Percentiles rank a stretch among this genome's conserved stretches.
Evolutionary conservation across 1,284 basidiomycete species (phyloP).

Genomic region (Exobasidium cylindrosporum): DNA sequence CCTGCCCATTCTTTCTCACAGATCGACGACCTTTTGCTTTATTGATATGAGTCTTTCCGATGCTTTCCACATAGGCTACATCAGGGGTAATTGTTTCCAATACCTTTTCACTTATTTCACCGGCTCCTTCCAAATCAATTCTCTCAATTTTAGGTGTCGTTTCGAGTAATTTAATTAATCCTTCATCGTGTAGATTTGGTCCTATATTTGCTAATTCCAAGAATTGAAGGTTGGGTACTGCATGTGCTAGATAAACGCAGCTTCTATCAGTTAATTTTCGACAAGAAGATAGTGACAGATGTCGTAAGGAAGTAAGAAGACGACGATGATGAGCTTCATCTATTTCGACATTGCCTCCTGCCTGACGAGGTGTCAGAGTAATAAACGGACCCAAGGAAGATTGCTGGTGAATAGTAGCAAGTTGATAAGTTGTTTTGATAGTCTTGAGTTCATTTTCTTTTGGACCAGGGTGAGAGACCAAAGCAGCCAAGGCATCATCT

Average conservation of each 20-base stretch:
- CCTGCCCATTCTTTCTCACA: not conserved
- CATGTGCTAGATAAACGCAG: constrained; percentile 69
- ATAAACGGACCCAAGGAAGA: constrained; percentile 13
- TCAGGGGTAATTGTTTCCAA: constrained; percentile 64
- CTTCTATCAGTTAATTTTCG: constrained; percentile 69
- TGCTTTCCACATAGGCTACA: constrained; percentile 8
- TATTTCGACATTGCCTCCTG: constrained; percentile 19
- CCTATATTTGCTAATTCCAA: constrained; percentile 74
- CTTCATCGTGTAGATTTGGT: constrained; percentile 63
- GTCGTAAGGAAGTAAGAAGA: constrained; percentile 62
- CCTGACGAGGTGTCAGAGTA: constrained; percentile 30
- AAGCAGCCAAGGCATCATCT: constrained; percentile 71
- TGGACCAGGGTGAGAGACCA: constrained; percentile 58
- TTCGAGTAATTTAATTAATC: constrained; percentile 68
- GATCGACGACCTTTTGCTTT: not conserved
- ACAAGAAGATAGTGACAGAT: constrained; percentile 75
- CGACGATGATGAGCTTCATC: constrained; percentile 26
- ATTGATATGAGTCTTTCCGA: not conserved
- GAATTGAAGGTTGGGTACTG: constrained; percentile 72
- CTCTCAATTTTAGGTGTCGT: constrained; percentile 70
- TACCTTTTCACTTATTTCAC: constrained; percentile 70
- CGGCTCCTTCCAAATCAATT: constrained; percentile 80
- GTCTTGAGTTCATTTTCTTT: not conserved
- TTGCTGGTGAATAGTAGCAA: not conserved
- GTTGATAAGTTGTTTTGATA: constrained; percentile 16